These are phyloP conservation scores for Quercus alba DNA, from an alignment of 306 rosid species.

Conservation along the genomic window DNA sequence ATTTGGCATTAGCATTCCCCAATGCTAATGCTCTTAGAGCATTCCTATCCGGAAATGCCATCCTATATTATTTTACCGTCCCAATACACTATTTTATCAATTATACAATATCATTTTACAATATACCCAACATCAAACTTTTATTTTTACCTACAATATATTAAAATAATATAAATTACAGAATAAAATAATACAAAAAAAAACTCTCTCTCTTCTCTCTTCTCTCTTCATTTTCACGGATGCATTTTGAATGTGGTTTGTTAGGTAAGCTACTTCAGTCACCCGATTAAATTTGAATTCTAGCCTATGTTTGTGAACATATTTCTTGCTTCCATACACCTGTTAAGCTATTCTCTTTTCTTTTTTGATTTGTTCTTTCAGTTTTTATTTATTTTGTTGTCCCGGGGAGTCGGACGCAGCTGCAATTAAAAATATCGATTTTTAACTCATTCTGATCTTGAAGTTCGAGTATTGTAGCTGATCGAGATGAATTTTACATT, in stretches of 20 bases:
- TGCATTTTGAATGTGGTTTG: too few species aligned
- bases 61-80: too few species aligned
- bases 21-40: too few species aligned
- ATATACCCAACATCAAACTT: accelerated
- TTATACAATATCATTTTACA: too few species aligned
- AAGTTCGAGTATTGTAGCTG: neutral
- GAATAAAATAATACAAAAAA: too few species aligned
- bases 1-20: too few species aligned
- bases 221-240: neutral
- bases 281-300: neutral
- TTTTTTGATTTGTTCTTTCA: neutral
- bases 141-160: too few species aligned
- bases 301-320: neutral
- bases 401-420: neutral
- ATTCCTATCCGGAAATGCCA: too few species aligned
- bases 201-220: too few species aligned
- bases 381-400: neutral
- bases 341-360: neutral
- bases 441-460: neutral
- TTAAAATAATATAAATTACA: too few species aligned
- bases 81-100: too few species aligned
- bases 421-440: neutral
- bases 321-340: neutral
- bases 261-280: neutral
- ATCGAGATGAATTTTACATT: neutral